phyloP scores from a whole-genome alignment of 1,284 basidiomycete species.

The Xanthoconium separans region DNA sequence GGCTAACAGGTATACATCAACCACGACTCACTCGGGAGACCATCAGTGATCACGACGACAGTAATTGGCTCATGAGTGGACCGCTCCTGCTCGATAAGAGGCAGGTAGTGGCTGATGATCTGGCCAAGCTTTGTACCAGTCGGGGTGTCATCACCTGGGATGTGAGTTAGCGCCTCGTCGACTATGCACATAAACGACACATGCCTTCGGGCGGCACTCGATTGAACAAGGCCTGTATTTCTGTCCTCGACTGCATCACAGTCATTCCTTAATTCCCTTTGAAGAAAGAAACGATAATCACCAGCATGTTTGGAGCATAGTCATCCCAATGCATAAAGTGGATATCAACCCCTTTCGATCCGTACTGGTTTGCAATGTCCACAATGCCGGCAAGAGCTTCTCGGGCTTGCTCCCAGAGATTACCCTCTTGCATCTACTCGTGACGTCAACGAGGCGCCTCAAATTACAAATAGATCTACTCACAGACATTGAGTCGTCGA shows the following conservation, averaged over 20 bases:
- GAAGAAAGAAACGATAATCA: conserved; percentile 10
- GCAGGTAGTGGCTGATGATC: conserved; percentile 41
- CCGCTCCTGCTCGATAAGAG: conserved; percentile 35
- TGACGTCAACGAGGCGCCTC: conserved; percentile 1
- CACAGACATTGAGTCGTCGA: conserved; percentile 49
- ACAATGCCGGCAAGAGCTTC: conserved; percentile 44
- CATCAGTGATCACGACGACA: conserved; percentile 49
- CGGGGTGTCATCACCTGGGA: conserved; percentile 42
- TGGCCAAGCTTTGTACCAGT: conserved; percentile 41
- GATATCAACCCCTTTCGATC: conserved; percentile 43
- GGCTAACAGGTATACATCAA: not conserved
- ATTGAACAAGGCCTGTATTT: conserved; percentile 32
- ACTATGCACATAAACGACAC: not conserved
- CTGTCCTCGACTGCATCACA: conserved; percentile 19
- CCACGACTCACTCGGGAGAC: conserved; percentile 42
- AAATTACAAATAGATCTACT: conserved; percentile 1
- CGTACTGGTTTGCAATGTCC: conserved; percentile 39
- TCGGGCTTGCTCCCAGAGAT: conserved; percentile 39
- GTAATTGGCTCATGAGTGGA: conserved; percentile 41
- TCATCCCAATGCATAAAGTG: conserved; percentile 42
- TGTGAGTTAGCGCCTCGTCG: not conserved
- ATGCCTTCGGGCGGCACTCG: conserved; percentile 32
- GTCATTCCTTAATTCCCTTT: not conserved
- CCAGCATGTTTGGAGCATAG: conserved; percentile 36
- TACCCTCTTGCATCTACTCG: conserved; percentile 38